A percentile compares a stretch with the other conserved stretches of the same genome.
Conservation (phyloP, 768 basidiomycete genomes). For the Pleurotus citrinopileatus region DNA sequence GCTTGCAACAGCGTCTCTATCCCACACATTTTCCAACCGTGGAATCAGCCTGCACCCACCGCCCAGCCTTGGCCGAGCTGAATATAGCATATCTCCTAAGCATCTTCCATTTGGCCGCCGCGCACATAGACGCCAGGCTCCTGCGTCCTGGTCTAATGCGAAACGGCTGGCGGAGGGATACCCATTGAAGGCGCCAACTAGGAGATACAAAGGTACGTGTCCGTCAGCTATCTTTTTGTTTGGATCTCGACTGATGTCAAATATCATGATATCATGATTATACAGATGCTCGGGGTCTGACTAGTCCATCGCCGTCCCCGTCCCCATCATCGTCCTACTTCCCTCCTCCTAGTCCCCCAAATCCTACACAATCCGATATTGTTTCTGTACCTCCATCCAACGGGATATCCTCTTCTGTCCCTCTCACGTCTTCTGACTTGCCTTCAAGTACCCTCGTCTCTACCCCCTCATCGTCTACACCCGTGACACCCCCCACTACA, state of each 20-base stretch:
- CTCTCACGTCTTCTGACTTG: too few relatives aligned
- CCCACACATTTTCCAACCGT: background rate
- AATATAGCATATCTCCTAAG: background rate
- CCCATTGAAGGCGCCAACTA: background rate
- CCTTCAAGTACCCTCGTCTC: background rate
- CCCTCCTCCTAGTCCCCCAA: background rate
- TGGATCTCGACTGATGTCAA: too few relatives aligned
- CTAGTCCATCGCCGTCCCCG: background rate
- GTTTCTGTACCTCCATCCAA: too few relatives aligned
- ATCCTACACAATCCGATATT: too few relatives aligned
- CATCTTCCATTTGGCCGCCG: background rate
- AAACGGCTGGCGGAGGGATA: background rate
- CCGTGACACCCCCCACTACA: background rate
- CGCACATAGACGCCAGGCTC: background rate
- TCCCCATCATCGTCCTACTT: background rate
- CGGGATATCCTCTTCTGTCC: too few relatives aligned
- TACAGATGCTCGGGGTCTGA: background rate
- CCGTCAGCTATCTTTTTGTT: background rate
- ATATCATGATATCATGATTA: background rate
- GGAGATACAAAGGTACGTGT: background rate
- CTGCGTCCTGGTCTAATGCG: conserved; percentile 3
- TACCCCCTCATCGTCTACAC: background rate
- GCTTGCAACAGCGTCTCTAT: background rate
- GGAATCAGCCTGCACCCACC: background rate
- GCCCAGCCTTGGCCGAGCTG: background rate